Conservation (phyloP, 805 yeast genomes). For the Ogataea parapolymorpha region DNA sequence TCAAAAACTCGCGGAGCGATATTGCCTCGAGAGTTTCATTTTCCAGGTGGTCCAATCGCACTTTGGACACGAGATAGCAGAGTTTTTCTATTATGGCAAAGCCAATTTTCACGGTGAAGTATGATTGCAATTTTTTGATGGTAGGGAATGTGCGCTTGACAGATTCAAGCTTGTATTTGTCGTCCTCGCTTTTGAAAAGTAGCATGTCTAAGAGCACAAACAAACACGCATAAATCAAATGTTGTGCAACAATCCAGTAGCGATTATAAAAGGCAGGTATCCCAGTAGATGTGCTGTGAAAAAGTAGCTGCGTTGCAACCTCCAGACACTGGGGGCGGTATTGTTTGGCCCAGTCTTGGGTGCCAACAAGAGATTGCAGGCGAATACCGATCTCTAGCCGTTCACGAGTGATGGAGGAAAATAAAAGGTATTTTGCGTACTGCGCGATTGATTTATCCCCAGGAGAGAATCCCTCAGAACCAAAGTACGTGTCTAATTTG, state of each 20-base stretch:
- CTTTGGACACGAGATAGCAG: constrained; percentile 19
- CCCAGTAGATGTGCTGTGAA: constrained; percentile 18
- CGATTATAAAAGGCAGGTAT: constrained; percentile 22
- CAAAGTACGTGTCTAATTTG: constrained; percentile 13
- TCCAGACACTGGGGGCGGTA: constrained; percentile 21
- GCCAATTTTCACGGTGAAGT: constrained; percentile 26
- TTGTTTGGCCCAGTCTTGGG: constrained; percentile 18
- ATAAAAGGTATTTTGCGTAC: constrained; percentile 21
- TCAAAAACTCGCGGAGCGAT: constrained; percentile 18
- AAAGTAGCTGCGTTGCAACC: constrained; percentile 17
- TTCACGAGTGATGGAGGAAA: constrained; percentile 25
- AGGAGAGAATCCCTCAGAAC: not conserved
- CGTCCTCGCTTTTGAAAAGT: constrained; percentile 23
- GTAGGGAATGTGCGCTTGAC: constrained; percentile 21
- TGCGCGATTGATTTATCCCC: constrained; percentile 13
- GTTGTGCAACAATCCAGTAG: constrained; percentile 29
- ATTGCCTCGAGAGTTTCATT: constrained; percentile 18
- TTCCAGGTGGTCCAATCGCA: constrained; percentile 12
- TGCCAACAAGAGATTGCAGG: constrained; percentile 19
- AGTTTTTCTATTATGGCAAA: constrained; percentile 27
- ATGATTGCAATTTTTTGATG: constrained; percentile 16
- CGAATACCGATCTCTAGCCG: constrained; percentile 23
- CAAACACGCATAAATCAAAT: constrained; percentile 25
- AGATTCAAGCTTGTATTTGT: constrained; percentile 15
- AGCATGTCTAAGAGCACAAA: constrained; percentile 26